These are phyloP conservation scores for Lithocarpus polystachyus DNA, from an alignment of 306 rosid genomes.

Conservation along the genomic window DNA sequence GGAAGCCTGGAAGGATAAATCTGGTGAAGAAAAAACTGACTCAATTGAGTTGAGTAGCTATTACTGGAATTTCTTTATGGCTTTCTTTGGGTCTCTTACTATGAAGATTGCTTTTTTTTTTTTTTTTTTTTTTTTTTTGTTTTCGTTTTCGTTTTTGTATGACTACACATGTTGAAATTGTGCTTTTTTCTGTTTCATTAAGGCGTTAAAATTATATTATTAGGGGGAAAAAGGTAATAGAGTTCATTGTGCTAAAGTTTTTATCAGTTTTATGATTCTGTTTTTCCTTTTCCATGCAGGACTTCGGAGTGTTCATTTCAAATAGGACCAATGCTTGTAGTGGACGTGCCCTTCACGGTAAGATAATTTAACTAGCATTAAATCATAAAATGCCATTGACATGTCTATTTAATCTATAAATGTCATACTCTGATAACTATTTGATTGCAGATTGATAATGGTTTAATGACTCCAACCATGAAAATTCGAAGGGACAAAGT, in stretches of 20 bases:
- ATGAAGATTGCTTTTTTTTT: neutral
- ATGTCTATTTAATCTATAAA: neutral
- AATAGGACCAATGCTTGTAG: conserved; percentile 83
- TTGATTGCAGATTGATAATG: conserved; percentile 70
- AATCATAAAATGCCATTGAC: neutral
- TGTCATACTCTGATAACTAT: conserved; percentile 18
- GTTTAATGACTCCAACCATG: conserved; percentile 92
- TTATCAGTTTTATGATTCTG: neutral
- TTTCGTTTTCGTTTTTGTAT: too few species aligned
- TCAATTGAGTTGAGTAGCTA: neutral
- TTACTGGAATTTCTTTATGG: neutral
- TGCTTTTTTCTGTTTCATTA: neutral
- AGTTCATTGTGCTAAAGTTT: neutral
- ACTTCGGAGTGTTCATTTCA: conserved; percentile 65
- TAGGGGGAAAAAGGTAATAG: neutral
- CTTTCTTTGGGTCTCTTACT: neutral
- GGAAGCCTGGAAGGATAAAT: neutral
- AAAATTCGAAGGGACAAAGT: conserved; percentile 82
- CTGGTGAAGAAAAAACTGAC: neutral
- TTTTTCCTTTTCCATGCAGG: conserved; percentile 43
- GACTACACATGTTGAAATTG: neutral
- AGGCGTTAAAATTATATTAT: neutral
- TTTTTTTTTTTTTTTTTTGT: neutral
- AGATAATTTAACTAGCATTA: conserved; percentile 16
- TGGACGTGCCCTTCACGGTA: conserved; percentile 83